Conservation (phyloP, 306 rosid species). For the Comarum palustre region DNA sequence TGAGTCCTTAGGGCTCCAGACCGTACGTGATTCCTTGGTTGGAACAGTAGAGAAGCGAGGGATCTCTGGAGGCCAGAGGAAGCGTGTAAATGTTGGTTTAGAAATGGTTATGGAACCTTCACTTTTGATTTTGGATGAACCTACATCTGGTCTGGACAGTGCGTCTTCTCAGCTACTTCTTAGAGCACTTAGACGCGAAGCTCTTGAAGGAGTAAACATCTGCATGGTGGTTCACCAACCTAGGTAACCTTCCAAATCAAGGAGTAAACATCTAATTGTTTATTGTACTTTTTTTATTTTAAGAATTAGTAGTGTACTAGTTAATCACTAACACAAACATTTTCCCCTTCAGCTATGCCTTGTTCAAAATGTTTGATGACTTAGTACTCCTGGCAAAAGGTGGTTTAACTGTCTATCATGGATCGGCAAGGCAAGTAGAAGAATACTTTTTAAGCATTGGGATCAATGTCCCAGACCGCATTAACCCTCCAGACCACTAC, state of each 20-base stretch:
- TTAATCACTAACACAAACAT: constrained; percentile 24
- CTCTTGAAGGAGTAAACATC: constrained; percentile 93
- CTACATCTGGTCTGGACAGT: constrained; percentile 97
- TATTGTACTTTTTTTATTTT: background rate
- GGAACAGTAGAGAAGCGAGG: constrained; percentile 97
- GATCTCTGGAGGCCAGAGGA: constrained; percentile 95
- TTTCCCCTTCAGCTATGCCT: constrained; percentile 68
- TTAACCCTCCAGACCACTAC: constrained; percentile 89
- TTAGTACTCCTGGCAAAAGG: constrained; percentile 94
- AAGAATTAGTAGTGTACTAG: constrained; percentile 2
- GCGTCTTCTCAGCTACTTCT: constrained; percentile 91
- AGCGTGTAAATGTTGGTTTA: constrained; percentile 91
- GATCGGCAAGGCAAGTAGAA: constrained; percentile 74
- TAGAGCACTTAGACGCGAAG: constrained; percentile 90
- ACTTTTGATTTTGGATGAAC: constrained; percentile 88
- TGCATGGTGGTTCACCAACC: constrained; percentile 99
- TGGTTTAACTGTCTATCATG: constrained; percentile 91
- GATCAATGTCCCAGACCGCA: constrained; percentile 71
- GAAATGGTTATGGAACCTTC: constrained; percentile 99
- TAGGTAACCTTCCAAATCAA: constrained; percentile 48
- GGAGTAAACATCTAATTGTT: too few relatives aligned
- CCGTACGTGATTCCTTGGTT: constrained; percentile 75
- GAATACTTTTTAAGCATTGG: constrained; percentile 79
- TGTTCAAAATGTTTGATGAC: constrained; percentile 97
- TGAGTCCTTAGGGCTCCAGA: constrained; percentile 86